A percentile compares a stretch with the other conserved stretches of the same genome.
Evolutionary conservation across 148 eudicot species (phyloP).

Genomic region (Chenopodium album): DNA sequence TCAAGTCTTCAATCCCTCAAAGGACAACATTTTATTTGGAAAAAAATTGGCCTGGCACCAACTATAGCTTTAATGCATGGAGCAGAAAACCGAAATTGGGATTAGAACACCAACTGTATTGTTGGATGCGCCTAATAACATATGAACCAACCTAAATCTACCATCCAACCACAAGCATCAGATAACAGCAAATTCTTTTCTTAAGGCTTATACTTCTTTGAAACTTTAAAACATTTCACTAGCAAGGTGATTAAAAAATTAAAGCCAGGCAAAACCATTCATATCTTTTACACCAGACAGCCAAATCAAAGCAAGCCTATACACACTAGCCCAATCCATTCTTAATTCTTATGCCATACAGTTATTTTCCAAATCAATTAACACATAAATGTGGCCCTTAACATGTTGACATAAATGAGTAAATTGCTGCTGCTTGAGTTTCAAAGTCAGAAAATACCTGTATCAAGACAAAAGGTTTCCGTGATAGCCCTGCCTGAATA

Average conservation of each 20-base stretch:
- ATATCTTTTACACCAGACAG: background rate
- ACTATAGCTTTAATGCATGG: no score
- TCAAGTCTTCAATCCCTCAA: no score
- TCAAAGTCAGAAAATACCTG: constrained; percentile 56
- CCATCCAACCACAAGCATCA: background rate
- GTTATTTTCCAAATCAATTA: background rate
- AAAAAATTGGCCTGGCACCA: no score
- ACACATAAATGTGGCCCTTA: background rate
- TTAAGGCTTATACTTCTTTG: background rate
- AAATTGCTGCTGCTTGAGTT: constrained; percentile 16
- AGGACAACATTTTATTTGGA: no score
- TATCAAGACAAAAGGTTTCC: constrained; percentile 73
- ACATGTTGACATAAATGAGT: constrained; percentile 10
- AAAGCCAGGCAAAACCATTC: background rate
- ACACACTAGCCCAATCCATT: background rate
- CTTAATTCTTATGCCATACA: background rate
- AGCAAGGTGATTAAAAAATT: background rate
- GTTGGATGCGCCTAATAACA: no score
- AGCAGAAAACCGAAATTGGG: no score
- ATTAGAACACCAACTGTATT: no score
- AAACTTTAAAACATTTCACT: background rate
- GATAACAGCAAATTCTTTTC: background rate
- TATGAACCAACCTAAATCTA: no score
- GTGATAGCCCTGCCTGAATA: constrained; percentile 87
- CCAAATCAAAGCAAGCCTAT: background rate